phyloP scores from a whole-genome alignment of 2,329 filamentous ascomycete species.

The Pseudogymnoascus sp. region DNA sequence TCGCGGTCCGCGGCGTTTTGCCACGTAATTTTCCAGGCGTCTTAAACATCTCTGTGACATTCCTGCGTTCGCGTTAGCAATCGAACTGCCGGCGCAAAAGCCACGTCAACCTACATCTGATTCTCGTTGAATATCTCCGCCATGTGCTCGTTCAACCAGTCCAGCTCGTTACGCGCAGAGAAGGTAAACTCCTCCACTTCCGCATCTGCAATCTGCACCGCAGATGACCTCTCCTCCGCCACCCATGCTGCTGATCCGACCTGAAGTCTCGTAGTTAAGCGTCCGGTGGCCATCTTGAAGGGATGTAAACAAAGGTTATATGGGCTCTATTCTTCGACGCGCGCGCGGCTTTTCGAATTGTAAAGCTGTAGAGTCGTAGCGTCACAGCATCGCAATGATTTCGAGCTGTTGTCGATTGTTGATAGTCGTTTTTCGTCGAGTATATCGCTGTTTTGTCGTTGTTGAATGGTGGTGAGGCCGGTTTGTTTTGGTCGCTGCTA shows the following conservation, averaged over 20 bases:
- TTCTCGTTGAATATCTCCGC: constrained; percentile 82
- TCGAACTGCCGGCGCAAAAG: constrained; percentile 10
- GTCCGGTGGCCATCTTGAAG: constrained; percentile 26
- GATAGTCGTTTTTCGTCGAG: background rate
- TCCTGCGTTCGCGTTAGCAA: constrained; percentile 46
- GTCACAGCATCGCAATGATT: constrained; percentile 4
- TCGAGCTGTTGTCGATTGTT: constrained; percentile 4
- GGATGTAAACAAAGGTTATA: constrained; percentile 8
- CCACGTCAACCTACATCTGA: constrained; percentile 62
- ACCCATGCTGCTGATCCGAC: constrained; percentile 85
- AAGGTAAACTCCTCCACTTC: constrained; percentile 92
- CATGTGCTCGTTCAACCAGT: constrained; percentile 99
- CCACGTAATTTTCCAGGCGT: constrained; percentile 77
- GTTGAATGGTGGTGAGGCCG: background rate
- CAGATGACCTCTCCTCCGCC: constrained; percentile 72
- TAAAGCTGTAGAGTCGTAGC: background rate
- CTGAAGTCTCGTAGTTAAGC: constrained; percentile 48
- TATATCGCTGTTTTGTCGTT: background rate
- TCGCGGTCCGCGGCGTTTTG: constrained; percentile 68
- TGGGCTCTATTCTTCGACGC: background rate
- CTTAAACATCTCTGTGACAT: constrained; percentile 93
- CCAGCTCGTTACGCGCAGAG: constrained; percentile 85
- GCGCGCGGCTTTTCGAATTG: background rate
- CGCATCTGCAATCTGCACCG: constrained; percentile 65
- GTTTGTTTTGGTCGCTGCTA: constrained; percentile 9